Conservation (phyloP, 2,329 filamentous ascomycete genomes). For the Pyricularia sp. region DNA sequence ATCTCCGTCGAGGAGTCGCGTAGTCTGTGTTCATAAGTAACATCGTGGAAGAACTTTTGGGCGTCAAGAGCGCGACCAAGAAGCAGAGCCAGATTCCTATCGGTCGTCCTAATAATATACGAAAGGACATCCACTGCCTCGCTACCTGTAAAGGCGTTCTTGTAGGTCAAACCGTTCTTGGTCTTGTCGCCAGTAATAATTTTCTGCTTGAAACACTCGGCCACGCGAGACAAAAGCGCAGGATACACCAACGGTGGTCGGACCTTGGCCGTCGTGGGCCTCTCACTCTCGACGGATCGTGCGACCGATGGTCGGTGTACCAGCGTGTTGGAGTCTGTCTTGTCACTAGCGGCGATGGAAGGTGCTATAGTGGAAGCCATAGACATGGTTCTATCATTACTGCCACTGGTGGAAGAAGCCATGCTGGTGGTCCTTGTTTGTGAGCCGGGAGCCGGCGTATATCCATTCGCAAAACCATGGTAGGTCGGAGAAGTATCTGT, state of each 20-base stretch:
- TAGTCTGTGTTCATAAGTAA: constrained; percentile 92
- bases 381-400: constrained; percentile 59
- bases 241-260: constrained; percentile 85
- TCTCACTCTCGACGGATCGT: constrained; percentile 43
- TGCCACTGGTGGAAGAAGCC: constrained; percentile 29
- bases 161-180: constrained; percentile 96
- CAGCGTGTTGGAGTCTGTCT: constrained; percentile 29
- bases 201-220: constrained; percentile 83
- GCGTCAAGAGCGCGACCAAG: constrained; percentile 88
- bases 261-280: constrained; percentile 51
- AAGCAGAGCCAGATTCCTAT: constrained; percentile 85
- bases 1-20: constrained; percentile 92
- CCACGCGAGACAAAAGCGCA: constrained; percentile 85
- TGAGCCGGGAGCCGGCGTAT: constrained; percentile 37
- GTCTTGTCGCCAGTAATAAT: constrained; percentile 79
- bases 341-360: constrained; percentile 52
- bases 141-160: constrained; percentile 90
- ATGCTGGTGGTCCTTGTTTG: constrained; percentile 43
- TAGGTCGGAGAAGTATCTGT: constrained; percentile 5
- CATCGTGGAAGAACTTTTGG: constrained; percentile 98
- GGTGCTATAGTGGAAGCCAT: constrained; percentile 79
- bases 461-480: constrained; percentile 25
- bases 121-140: constrained; percentile 93
- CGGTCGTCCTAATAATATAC: constrained; percentile 94
- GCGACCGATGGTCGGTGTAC: constrained; percentile 47